A percentile compares a stretch with the other conserved stretches of the same genome.
Conservation (phyloP, 208 protist genomes). For the Crithidia thermophila region DNA sequence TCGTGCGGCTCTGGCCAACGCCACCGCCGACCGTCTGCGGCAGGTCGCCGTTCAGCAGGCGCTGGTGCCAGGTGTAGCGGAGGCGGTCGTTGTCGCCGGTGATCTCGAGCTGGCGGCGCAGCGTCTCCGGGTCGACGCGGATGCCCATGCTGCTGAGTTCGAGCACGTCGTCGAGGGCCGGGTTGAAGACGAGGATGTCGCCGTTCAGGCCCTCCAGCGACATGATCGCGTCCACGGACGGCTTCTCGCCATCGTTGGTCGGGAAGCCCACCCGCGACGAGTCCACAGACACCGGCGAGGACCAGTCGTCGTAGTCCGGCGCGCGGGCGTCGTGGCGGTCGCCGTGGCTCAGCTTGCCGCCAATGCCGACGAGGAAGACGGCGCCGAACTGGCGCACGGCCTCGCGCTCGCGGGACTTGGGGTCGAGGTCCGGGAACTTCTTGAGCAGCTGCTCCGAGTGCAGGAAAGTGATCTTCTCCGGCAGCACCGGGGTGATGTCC, state of each 20-base stretch:
- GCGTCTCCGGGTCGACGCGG: conserved; percentile 82
- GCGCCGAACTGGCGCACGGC: conserved; percentile 80
- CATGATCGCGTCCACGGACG: conserved; percentile 51
- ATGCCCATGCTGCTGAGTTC: conserved; percentile 94
- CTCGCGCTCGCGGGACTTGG: conserved; percentile 83
- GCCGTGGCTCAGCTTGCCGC: conserved; percentile 77
- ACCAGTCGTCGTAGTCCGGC: conserved; percentile 95
- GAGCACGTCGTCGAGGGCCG: conserved; percentile 76
- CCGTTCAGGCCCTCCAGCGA: conserved; percentile 87
- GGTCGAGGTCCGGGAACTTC: conserved; percentile 76
- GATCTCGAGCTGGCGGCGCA: conserved; percentile 78
- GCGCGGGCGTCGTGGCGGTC: conserved; percentile 84
- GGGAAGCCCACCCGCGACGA: conserved; percentile 41
- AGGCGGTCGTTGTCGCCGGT: conserved; percentile 66
- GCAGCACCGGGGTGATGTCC: conserved; percentile 53
- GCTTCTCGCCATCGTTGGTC: conserved; percentile 24
- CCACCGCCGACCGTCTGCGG: conserved; percentile 89
- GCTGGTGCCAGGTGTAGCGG: conserved; percentile 76
- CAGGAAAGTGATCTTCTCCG: conserved; percentile 85
- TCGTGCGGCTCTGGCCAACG: conserved; percentile 86
- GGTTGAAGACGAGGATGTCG: conserved; percentile 92
- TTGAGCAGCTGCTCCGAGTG: conserved; percentile 83
- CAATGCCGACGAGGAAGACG: conserved; percentile 92
- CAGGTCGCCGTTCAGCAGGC: conserved; percentile 73
- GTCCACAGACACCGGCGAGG: conserved; percentile 59